Evolutionary conservation across 192 early-diverging fungal genomes (phyloP), one percentile per base, ranked within the genome.

Genomic region (Pilobolus umbonatus): DNA sequence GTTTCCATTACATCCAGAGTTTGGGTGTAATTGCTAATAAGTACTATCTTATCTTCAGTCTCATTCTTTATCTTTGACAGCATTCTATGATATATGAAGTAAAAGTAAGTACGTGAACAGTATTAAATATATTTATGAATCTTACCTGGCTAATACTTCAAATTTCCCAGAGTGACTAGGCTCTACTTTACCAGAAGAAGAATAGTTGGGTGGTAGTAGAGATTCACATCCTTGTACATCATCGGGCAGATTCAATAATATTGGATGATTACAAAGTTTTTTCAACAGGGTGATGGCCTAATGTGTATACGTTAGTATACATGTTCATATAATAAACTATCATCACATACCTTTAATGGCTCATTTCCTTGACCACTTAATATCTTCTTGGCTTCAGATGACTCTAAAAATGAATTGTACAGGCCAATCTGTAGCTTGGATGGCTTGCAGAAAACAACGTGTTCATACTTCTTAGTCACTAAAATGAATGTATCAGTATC

Each of bases 21-120:
- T 68, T 99, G 95, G 0, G 97, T 99, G 74, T 98, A 99, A 65
- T 99, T 99, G 31, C 89, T 92, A 45, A 99, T 97, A 12, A 99
- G 73, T 11, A 99, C 97, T 66, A 99, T 96, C 70, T 99, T 99
- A 70, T 98, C 95, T 11, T 76, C 71, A 9, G 85, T 82, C 17
- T 87, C 80, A 21, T 79, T 78, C 31, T 81, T 77, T 51, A 89
- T 86, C 68, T 85, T 83, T 40, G 73, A 70, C 38, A 91, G 67
- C 90, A 94, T 90, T 24, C 80, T 72, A 60, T 57, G 19, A 19
- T 22, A 24, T 35, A 31, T 21, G 11, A 10, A 56, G 46, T 24
- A 34, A 35, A 14, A 49, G 47, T n/a, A 14, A 28, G 0, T 46
- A 46, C 11, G 8, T 24, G 44, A 40, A 3, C 2, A 28, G 8